phyloP scores from a whole-genome alignment of 805 yeast genomes.

The Candida chauliodis region DNA sequence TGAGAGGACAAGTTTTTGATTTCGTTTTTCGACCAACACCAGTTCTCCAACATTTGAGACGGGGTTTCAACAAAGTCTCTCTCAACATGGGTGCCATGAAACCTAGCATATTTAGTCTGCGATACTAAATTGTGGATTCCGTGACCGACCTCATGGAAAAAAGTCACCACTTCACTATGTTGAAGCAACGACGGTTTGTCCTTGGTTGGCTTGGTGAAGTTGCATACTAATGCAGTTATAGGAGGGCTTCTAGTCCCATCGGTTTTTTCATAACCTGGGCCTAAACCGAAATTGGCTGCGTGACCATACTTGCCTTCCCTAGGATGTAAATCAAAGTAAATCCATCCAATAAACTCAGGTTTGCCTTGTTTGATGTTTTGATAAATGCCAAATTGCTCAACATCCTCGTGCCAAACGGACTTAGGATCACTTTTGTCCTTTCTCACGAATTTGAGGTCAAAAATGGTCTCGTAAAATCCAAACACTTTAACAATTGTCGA shows the following conservation, averaged over 20 bases:
- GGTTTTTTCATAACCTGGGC: constrained; percentile 54
- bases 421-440: constrained; percentile 33
- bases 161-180: constrained; percentile 76
- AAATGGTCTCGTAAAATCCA: constrained; percentile 62
- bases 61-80: constrained; percentile 92
- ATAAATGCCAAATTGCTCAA: constrained; percentile 71
- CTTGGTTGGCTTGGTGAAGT: constrained; percentile 70
- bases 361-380: constrained; percentile 43
- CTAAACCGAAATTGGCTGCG: constrained; percentile 76
- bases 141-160: constrained; percentile 88
- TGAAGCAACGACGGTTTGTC: constrained; percentile 71
- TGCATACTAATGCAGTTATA: constrained; percentile 77
- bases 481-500: constrained; percentile 68
- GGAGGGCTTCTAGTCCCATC: constrained; percentile 54
- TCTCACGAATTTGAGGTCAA: constrained; percentile 64
- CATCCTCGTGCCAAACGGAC: constrained; percentile 76
- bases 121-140: constrained; percentile 80
- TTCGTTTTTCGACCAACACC: constrained; percentile 75
- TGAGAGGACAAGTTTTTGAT: constrained; percentile 61
- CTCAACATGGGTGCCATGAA: constrained; percentile 74
- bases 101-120: constrained; percentile 58
- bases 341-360: constrained; percentile 70
- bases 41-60: constrained; percentile 82
- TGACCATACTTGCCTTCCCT: constrained; percentile 85
- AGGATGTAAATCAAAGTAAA: constrained; percentile 80